A percentile compares a stretch with the other conserved stretches of the same genome.
These are phyloP conservation scores for Jamesozyma lodderae DNA, from an alignment of 805 yeast species.

Conservation along the genomic window DNA sequence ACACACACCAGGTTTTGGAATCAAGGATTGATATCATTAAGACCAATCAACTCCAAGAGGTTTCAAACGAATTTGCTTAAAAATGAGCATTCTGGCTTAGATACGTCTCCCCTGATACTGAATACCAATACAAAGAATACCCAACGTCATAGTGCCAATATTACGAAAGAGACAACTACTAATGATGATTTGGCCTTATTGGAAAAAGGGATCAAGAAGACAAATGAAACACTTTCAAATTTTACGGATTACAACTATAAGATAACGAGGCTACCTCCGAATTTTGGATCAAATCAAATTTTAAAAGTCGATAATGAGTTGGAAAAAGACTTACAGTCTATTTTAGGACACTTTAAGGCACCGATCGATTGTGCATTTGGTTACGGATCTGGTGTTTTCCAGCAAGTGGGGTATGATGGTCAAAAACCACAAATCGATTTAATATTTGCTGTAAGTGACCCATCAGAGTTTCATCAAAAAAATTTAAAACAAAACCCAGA, in stretches of 20 bases:
- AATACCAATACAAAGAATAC: too few species aligned
- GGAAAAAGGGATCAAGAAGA: constrained; percentile 21
- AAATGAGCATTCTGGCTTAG: too few species aligned
- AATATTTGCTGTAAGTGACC: constrained; percentile 70
- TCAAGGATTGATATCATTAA: too few species aligned
- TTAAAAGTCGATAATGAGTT: constrained; percentile 37
- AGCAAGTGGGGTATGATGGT: constrained; percentile 47
- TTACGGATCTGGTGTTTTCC: constrained; percentile 89
- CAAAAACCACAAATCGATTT: constrained; percentile 70
- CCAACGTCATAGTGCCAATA: too few species aligned
- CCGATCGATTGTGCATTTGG: constrained; percentile 80
- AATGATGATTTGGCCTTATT: constrained; percentile 10
- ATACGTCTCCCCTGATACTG: too few species aligned
- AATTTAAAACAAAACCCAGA: constrained; percentile 58
- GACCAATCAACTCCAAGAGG: too few species aligned
- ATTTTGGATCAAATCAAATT: constrained; percentile 52
- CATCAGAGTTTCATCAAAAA: constrained; percentile 65
- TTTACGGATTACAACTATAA: constrained; percentile 22
- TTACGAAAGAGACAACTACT: too few species aligned
- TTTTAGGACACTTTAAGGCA: constrained; percentile 53
- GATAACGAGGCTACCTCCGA: constrained; percentile 42
- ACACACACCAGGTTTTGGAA: too few species aligned
- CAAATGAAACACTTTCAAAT: constrained; percentile 19
- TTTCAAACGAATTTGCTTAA: too few species aligned
- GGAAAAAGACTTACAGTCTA: constrained; percentile 38